Conservation (phyloP, 768 basidiomycete genomes). For the Coprinopsis strossmayeri region DNA sequence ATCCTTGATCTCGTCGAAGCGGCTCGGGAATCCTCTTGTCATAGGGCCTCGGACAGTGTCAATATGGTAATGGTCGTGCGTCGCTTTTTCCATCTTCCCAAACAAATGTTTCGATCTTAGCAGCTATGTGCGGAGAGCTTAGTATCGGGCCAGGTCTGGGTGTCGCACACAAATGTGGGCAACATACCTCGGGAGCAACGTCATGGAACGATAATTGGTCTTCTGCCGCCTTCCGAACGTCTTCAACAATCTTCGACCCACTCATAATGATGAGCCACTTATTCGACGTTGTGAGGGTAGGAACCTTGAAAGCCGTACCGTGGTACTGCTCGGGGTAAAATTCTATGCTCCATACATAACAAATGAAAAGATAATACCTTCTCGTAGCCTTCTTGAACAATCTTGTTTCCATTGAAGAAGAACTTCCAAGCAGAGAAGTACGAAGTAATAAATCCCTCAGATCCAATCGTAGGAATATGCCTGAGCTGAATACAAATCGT, state of each 20-base stretch:
- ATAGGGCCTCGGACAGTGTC: slow-evolving; percentile 24
- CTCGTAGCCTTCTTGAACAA: slow-evolving; percentile 14
- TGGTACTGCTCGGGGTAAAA: background rate
- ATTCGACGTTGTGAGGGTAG: background rate
- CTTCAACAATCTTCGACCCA: slow-evolving; percentile 25
- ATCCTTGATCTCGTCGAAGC: slow-evolving; percentile 36
- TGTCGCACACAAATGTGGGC: background rate
- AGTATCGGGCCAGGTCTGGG: background rate
- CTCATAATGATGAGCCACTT: slow-evolving; percentile 34
- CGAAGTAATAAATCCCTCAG: slow-evolving; percentile 10
- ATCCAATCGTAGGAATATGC: slow-evolving; percentile 12
- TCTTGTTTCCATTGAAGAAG: slow-evolving; percentile 7
- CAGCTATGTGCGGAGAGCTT: background rate
- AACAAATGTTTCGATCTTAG: too few relatives aligned
- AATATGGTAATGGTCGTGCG: slow-evolving; percentile 23
- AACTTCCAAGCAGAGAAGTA: slow-evolving; percentile 13
- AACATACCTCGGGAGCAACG: slow-evolving; percentile 18
- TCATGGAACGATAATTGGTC: slow-evolving; percentile 28
- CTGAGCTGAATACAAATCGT: background rate
- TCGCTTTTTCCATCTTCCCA: background rate
- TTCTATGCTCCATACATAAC: background rate
- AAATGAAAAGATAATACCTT: slow-evolving; percentile 6
- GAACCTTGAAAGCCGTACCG: background rate
- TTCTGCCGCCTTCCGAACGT: slow-evolving; percentile 32
- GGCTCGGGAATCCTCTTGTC: slow-evolving; percentile 29